Conservation (phyloP, 192 early-diverging fungal species). For the Coemansia sp. region DNA sequence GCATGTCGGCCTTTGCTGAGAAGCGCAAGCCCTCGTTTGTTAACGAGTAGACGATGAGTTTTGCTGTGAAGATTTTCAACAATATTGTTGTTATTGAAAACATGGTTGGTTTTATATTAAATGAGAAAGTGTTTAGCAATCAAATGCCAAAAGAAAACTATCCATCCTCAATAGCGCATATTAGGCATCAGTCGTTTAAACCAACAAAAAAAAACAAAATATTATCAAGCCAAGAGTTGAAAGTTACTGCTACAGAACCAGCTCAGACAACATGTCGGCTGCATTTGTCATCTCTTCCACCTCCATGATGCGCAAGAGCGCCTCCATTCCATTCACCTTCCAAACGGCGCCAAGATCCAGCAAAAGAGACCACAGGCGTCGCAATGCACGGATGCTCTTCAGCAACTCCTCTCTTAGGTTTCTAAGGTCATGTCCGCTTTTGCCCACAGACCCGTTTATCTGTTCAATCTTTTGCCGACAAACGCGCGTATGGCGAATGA, state of each 20-base stretch:
- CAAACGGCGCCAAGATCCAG: slow-evolving; percentile 31
- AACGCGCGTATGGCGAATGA: slow-evolving; percentile 32
- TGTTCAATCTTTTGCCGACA: slow-evolving; percentile 21
- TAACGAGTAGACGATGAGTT: slow-evolving; percentile 61
- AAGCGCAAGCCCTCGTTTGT: slow-evolving; percentile 89
- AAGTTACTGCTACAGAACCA: slow-evolving; percentile 13
- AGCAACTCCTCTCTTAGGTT: slow-evolving; percentile 12
- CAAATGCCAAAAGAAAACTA: no score
- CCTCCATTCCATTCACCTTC: slow-evolving; percentile 31
- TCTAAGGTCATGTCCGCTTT: not conserved
- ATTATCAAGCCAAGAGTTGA: no score
- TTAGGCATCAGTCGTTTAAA: not conserved
- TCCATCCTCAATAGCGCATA: no score
- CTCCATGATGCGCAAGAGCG: slow-evolving; percentile 39
- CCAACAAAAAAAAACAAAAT: not conserved
- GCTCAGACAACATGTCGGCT: slow-evolving; percentile 33
- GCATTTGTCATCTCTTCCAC: slow-evolving; percentile 46
- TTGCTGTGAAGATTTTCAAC: not conserved
- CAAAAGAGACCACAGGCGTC: slow-evolving; percentile 35
- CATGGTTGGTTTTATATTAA: not conserved
- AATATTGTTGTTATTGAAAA: not conserved
- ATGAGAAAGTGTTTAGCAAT: not conserved
- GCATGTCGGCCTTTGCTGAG: slow-evolving; percentile 91
- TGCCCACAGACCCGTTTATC: not conserved
- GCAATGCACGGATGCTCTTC: slow-evolving; percentile 8